Evolutionary conservation across 768 basidiomycete genomes (phyloP), one percentile per base, ranked within the genome.

Genomic region (Infundibulicybe gibba): DNA sequence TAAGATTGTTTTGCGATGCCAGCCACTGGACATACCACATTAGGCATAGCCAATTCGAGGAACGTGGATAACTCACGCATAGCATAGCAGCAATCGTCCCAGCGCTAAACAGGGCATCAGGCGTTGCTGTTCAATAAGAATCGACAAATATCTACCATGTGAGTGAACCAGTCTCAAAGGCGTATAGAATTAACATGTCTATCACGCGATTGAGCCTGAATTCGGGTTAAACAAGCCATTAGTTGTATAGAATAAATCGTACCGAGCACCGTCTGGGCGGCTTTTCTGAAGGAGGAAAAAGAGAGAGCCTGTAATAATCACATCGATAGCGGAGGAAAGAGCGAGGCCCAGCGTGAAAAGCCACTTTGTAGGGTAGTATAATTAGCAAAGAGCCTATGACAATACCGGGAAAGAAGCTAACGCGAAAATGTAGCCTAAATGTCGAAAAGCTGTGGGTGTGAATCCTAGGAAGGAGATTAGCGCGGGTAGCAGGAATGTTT

Each of bases 331-430:
- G 14, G 67, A 67, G 3, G 72, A 74, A 32, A 74, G 57, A 1
- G 69, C 63, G 9, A 74, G 58, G 14, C 72, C 72, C 9, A 68
- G 58, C 9, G 74, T 72, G 40, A 75, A 74, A 8, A 73, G 50
- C 71, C 73, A 75, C 72, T 75, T n/a, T n/a, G n/a, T n/a, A n/a
- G n/a, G n/a, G 33, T 21, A 46, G 31, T 14, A 25, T 25, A 4
- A n/a, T 38, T 32, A 41, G 3, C 30, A 32, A n/a, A n/a, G n/a
- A n/a, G n/a, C n/a, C n/a, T n/a, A n/a, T n/a, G n/a, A n/a, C n/a
- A n/a, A n/a, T n/a, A n/a, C n/a, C 8, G 25, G 25, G 8, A 30
- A 14, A 13, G 25, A n/a, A n/a, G n/a, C 54, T 32, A 34, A 51
- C 57, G 14, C 49, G 52, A 37, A 44, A 57, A 11, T 43, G 32